Evolutionary conservation across 257 asterid species (phyloP).

Genomic region (Cruciata laevipes): DNA sequence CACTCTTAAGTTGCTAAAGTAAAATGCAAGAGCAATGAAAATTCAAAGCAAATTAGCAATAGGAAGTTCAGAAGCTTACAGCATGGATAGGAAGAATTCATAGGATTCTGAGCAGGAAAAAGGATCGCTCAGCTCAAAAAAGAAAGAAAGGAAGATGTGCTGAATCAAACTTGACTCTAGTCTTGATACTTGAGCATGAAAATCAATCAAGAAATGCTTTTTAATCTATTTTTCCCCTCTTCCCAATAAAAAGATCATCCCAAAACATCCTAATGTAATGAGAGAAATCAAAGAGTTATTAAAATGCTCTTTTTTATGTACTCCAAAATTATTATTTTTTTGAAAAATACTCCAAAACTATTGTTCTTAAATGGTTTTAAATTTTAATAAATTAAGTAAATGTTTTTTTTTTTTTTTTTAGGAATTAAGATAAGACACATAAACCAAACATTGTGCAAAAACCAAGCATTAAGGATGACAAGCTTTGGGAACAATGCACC

Average conservation of each 20-base stretch:
- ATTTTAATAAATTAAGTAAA: too few species aligned
- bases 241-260: neutral
- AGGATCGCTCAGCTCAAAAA: neutral
- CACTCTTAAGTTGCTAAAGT: neutral
- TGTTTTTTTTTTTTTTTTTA: too few species aligned
- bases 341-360: too few species aligned
- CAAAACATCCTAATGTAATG: neutral
- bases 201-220: neutral
- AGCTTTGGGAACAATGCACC: slow-evolving; percentile 29
- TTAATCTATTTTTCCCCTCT: neutral
- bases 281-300: too few species aligned
- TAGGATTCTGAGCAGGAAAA: neutral
- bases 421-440: neutral
- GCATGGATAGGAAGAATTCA: neutral
- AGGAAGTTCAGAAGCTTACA: slow-evolving; percentile 7
- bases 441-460: neutral
- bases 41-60: neutral
- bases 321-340: too few species aligned
- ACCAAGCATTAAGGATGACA: slow-evolving; percentile 27
- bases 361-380: too few species aligned
- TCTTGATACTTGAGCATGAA: slow-evolving; percentile 2
- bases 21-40: neutral
- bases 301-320: too few species aligned
- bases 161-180: neutral
- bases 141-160: neutral